Percentiles rank a stretch among this genome's conserved stretches.
Evolutionary conservation across 257 asterid species (phyloP).

Genomic region (Eustoma russellianum): DNA sequence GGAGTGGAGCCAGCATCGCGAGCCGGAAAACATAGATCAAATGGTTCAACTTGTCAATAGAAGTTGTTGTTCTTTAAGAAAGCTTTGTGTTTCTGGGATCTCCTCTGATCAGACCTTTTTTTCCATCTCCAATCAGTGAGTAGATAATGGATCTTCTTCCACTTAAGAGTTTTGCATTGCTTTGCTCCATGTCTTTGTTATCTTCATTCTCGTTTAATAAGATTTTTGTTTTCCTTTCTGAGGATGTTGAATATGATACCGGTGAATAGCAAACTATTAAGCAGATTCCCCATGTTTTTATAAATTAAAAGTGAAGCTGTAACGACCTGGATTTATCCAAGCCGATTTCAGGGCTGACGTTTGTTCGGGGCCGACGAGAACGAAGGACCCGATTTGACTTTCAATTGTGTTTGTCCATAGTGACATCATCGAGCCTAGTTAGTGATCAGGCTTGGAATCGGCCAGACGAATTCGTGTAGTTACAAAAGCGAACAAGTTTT

Average conservation of each 20-base stretch:
- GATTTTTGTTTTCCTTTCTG: background rate
- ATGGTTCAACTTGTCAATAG: slow-evolving; percentile 57
- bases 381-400: too few species aligned
- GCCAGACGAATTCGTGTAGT: too few species aligned
- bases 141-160: background rate
- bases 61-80: slow-evolving; percentile 61
- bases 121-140: slow-evolving; percentile 69
- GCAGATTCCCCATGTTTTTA: too few species aligned
- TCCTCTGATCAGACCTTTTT: slow-evolving; percentile 38
- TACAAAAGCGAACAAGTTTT: too few species aligned
- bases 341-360: too few species aligned
- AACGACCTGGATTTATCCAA: too few species aligned
- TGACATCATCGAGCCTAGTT: too few species aligned
- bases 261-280: background rate
- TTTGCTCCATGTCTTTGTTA: background rate
- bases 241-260: background rate
- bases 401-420: too few species aligned
- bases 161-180: background rate
- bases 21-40: slow-evolving; percentile 39
- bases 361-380: too few species aligned
- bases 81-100: slow-evolving; percentile 55
- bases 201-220: too few species aligned
- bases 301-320: too few species aligned
- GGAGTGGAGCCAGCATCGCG: slow-evolving; percentile 59
- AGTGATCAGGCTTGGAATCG: too few species aligned